phyloP scores from a whole-genome alignment of 495 filamentous ascomycete genomes.

The Hypoxylon cercidicola region DNA sequence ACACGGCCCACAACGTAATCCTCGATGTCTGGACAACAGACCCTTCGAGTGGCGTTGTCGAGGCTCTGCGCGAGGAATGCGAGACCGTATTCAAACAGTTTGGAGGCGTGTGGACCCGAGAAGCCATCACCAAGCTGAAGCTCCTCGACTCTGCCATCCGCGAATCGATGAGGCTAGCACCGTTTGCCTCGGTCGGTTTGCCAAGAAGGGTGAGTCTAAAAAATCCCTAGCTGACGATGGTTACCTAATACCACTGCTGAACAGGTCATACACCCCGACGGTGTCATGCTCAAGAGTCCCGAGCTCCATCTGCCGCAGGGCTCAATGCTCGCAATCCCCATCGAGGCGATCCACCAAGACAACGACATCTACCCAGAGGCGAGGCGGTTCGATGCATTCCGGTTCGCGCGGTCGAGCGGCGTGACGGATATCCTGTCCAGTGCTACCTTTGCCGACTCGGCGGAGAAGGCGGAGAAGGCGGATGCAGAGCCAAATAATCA shows the following conservation, averaged over 20 bases:
- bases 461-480: conserved; percentile 27
- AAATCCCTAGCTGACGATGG: background rate
- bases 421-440: no score
- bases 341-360: conserved; percentile 26
- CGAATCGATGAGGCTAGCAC: conserved; percentile 26
- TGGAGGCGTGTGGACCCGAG: conserved; percentile 5
- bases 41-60: conserved; percentile 5
- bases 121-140: conserved; percentile 12
- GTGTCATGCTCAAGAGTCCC: conserved; percentile 13
- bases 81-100: background rate
- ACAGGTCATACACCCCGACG: conserved; percentile 10
- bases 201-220: no score
- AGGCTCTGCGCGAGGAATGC: conserved; percentile 16
- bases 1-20: background rate
- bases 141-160: conserved; percentile 13
- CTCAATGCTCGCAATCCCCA: conserved; percentile 16
- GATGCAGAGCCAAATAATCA: no score
- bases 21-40: background rate
- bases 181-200: conserved; percentile 12
- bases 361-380: conserved; percentile 27
- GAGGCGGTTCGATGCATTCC: conserved; percentile 21
- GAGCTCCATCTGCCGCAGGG: conserved; percentile 26
- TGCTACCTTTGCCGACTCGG: no score
- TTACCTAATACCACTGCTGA: no score
- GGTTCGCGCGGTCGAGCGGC: conserved; percentile 11